Percentiles rank a stretch among this genome's conserved stretches.
These are phyloP conservation scores for Pulicaria dysenterica DNA, from an alignment of 129 eudicot genomes.

Conservation along the genomic window DNA sequence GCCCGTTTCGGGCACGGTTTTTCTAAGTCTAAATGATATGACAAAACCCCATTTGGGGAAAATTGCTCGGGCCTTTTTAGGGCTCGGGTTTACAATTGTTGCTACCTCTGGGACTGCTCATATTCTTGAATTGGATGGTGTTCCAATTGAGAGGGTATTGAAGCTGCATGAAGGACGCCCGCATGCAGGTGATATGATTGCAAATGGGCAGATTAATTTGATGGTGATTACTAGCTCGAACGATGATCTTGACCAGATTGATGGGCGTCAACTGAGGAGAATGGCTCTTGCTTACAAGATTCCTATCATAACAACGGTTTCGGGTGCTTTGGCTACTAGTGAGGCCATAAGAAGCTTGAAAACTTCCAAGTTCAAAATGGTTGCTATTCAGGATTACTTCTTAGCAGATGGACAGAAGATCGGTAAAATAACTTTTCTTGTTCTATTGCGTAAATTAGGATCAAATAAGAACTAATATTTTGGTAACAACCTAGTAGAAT, in stretches of 20 bases:
- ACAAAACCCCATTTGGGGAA: conserved; percentile 69
- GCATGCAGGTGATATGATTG: conserved; percentile 85
- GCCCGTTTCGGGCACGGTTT: conserved; percentile 76
- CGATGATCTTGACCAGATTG: conserved; percentile 80
- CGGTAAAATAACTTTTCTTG: conserved; percentile 7
- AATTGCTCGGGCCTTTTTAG: conserved; percentile 72
- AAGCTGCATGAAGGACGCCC: conserved; percentile 98
- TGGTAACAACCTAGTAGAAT: too few species aligned
- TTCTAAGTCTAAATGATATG: conserved; percentile 83
- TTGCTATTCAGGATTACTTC: conserved; percentile 94
- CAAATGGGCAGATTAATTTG: conserved; percentile 84
- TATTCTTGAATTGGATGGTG: conserved; percentile 74
- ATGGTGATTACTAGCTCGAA: conserved; percentile 94
- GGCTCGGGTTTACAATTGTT: conserved; percentile 61
- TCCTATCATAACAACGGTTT: conserved; percentile 86
- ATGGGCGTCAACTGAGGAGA: conserved; percentile 79
- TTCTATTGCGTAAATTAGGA: too few species aligned
- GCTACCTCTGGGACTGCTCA: conserved; percentile 91
- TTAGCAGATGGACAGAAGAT: conserved; percentile 14
- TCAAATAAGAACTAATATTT: too few species aligned
- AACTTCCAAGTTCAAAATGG: conserved; percentile 58
- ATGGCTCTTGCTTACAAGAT: conserved; percentile 94
- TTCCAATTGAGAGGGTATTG: conserved; percentile 81
- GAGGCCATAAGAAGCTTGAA: conserved; percentile 85
- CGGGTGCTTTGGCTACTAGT: conserved; percentile 88